Conservation (phyloP, 2,329 filamentous ascomycete species). For the Fusarium marasasianum region DNA sequence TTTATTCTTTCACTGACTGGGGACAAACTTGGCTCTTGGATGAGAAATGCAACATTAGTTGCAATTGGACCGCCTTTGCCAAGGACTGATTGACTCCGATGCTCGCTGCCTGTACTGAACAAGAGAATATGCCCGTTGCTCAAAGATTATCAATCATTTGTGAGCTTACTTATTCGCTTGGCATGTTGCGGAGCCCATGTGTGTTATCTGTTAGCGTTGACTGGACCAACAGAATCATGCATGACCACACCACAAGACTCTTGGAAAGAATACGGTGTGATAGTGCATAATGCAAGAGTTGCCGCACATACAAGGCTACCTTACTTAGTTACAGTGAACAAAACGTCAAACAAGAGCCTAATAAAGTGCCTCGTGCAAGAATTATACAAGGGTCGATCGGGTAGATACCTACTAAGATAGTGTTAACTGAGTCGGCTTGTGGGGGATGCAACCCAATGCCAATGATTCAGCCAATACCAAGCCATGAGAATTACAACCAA, state of each 20-base stretch:
- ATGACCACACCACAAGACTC: slow-evolving; percentile 1
- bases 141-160: neutral
- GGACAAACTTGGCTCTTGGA: neutral
- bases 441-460: slow-evolving; percentile 1
- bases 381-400: neutral
- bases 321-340: neutral
- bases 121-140: neutral
- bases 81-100: neutral
- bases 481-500: neutral
- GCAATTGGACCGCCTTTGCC: neutral
- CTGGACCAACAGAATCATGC: slow-evolving; percentile 9
- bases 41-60: neutral
- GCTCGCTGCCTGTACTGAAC: neutral
- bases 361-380: neutral
- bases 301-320: neutral
- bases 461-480: slow-evolving; percentile 10
- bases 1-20: neutral
- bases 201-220: slow-evolving; percentile 16
- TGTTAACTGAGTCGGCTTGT: slow-evolving; percentile 9
- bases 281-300: neutral
- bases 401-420: neutral
- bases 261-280: slow-evolving; percentile 3
- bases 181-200: slow-evolving; percentile 14
- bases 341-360: neutral
- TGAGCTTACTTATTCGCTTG: slow-evolving; percentile 7